These are phyloP conservation scores for Elsinoe batatas DNA, from an alignment of 2,329 filamentous ascomycete species.

Conservation along the genomic window DNA sequence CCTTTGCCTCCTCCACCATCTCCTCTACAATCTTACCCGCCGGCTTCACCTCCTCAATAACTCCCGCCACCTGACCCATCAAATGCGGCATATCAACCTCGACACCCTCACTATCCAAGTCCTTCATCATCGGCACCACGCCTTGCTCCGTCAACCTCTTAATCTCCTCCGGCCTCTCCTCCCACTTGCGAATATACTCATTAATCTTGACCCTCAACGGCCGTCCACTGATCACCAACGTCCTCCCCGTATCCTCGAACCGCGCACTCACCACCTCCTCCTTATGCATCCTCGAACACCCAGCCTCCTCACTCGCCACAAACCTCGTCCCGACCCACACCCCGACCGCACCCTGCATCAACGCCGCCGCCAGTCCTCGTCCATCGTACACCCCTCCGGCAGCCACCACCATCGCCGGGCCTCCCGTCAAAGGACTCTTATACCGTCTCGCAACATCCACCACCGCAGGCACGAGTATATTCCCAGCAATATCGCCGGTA, in stretches of 20 bases:
- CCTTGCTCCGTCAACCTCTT: conserved; percentile 65
- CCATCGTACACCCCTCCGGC: conserved; percentile 84
- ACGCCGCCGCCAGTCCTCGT: conserved; percentile 63
- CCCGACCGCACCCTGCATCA: conserved; percentile 80
- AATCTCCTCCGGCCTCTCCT: conserved; percentile 63
- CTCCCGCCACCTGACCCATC: conserved; percentile 87
- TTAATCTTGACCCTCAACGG: conserved; percentile 74
- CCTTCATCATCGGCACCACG: conserved; percentile 69
- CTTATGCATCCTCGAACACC: conserved; percentile 74
- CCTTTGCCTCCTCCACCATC: conserved; percentile 71
- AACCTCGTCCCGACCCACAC: conserved; percentile 95
- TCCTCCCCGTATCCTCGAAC: conserved; percentile 71
- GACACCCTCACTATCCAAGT: conserved; percentile 64
- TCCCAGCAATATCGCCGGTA: conserved; percentile 77
- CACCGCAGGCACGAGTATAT: conserved; percentile 77
- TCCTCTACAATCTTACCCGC: conserved; percentile 78
- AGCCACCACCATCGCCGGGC: conserved; percentile 70
- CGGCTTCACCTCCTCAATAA: conserved; percentile 67
- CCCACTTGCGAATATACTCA: conserved; percentile 75
- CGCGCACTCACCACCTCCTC: conserved; percentile 67
- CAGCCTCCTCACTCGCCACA: conserved; percentile 72
- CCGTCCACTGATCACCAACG: conserved; percentile 70
- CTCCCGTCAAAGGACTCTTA: conserved; percentile 58
- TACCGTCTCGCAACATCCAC: conserved; percentile 73
- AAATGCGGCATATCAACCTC: conserved; percentile 80